Conservation (phyloP, 2,329 filamentous ascomycete genomes). For the Capronia epimyces region DNA sequence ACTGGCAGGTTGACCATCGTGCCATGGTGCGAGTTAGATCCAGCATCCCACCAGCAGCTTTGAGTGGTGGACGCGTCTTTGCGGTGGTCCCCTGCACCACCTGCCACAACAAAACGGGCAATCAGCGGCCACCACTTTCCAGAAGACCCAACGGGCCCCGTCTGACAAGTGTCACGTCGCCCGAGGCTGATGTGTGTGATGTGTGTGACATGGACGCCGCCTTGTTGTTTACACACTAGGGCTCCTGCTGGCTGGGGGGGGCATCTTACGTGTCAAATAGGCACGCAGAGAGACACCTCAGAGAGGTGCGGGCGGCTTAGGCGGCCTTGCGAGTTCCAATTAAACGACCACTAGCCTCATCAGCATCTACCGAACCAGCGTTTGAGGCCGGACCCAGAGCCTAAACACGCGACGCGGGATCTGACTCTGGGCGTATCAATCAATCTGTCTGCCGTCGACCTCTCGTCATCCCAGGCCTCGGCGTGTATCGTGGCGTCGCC, state of each 20-base stretch:
- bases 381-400: slow-evolving; percentile 12
- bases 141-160: slow-evolving; percentile 5
- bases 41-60: neutral
- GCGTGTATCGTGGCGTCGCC: slow-evolving; percentile 15
- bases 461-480: slow-evolving; percentile 19
- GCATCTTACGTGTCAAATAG: slow-evolving; percentile 4
- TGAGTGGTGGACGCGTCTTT: neutral
- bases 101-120: slow-evolving; percentile 1
- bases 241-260: neutral
- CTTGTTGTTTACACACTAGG: neutral
- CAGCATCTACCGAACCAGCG: slow-evolving; percentile 5
- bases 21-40: neutral
- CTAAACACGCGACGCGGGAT: slow-evolving; percentile 24
- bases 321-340: neutral
- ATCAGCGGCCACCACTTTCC: slow-evolving; percentile 11
- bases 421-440: slow-evolving; percentile 22
- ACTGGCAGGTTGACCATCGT: slow-evolving; percentile 8
- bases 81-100: neutral
- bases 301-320: neutral
- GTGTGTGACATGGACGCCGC: slow-evolving; percentile 6
- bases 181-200: slow-evolving; percentile 11
- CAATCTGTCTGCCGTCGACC: slow-evolving; percentile 5
- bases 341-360: slow-evolving; percentile 5
- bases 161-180: slow-evolving; percentile 18
- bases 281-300: neutral